A percentile compares a stretch with the other conserved stretches of the same genome.
Evolutionary conservation across 2,329 filamentous ascomycete genomes (phyloP).

Genomic region (Scedosporium boydii): DNA sequence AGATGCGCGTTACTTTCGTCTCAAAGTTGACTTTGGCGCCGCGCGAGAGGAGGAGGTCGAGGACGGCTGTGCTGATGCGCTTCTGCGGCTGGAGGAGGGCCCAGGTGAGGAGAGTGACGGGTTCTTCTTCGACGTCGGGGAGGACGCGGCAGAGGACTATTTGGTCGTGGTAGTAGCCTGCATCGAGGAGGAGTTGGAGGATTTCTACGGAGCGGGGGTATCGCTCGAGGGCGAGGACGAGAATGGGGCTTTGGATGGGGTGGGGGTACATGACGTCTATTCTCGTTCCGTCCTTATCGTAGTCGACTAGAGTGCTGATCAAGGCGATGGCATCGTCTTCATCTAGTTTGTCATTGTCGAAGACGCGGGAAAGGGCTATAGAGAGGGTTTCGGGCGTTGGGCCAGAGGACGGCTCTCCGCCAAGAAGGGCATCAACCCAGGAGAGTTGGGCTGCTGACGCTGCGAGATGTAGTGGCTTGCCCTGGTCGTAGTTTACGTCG

Average conservation of each 20-base stretch:
- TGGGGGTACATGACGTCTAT: conserved; percentile 40
- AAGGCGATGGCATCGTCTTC: conserved; percentile 42
- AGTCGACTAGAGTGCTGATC: conserved; percentile 41
- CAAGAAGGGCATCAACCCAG: conserved; percentile 40
- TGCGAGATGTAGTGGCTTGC: conserved; percentile 43
- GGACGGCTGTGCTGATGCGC: conserved; percentile 46
- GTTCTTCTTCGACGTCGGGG: conserved; percentile 40
- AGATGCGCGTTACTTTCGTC: conserved; percentile 39
- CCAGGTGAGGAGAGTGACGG: conserved; percentile 50
- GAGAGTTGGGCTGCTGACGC: conserved; percentile 39
- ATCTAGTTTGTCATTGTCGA: conserved; percentile 34
- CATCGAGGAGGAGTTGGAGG: conserved; percentile 42
- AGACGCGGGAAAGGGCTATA: conserved; percentile 45
- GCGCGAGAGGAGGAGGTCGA: conserved; percentile 45
- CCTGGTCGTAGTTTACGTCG: conserved; percentile 40
- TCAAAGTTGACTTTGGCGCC: conserved; percentile 49
- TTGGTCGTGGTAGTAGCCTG: conserved; percentile 52
- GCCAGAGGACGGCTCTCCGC: conserved; percentile 20
- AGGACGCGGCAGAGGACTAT: conserved; percentile 31
- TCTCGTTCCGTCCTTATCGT: conserved; percentile 34
- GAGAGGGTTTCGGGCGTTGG: conserved; percentile 41
- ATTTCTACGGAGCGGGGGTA: conserved; percentile 46
- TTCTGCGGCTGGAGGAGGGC: conserved; percentile 54
- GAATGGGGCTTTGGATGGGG: conserved; percentile 33
- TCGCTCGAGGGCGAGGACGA: conserved; percentile 42